Evolutionary conservation across 2,329 filamentous ascomycete species (phyloP).

Genomic region (Alternaria rosae): DNA sequence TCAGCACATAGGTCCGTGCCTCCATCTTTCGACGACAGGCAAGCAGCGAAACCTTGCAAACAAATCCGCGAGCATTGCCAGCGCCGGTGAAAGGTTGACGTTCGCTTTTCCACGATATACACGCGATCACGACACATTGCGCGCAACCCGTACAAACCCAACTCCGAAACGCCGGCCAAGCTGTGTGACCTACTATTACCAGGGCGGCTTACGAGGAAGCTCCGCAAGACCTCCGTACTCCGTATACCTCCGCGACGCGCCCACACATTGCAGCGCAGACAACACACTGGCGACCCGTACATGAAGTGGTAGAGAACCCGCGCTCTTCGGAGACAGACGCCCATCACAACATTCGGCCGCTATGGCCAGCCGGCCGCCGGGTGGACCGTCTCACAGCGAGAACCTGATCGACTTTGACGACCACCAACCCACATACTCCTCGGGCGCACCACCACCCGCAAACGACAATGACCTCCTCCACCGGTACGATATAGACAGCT

Average conservation of each 20-base stretch:
- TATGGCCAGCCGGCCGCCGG: conserved; percentile 64
- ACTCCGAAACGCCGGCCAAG: conserved; percentile 15
- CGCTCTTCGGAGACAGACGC: conserved; percentile 32
- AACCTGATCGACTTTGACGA: conserved; percentile 79
- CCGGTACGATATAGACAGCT: conserved; percentile 74
- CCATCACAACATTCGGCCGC: conserved; percentile 36
- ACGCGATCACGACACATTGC: conserved; percentile 5
- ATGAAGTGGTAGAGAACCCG: conserved; percentile 35
- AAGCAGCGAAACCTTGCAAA: conserved; percentile 11
- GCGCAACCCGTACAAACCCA: not conserved
- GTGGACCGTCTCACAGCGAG: conserved; percentile 56
- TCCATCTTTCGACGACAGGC: conserved; percentile 14
- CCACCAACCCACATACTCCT: conserved; percentile 73
- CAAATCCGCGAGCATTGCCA: conserved; percentile 1
- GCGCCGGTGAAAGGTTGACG: not conserved
- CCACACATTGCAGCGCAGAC: conserved; percentile 1
- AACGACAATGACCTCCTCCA: conserved; percentile 82
- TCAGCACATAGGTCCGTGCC: conserved; percentile 17
- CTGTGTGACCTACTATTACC: conserved; percentile 5
- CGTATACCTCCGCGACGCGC: conserved; percentile 11
- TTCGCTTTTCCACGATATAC: not conserved
- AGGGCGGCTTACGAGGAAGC: conserved; percentile 17
- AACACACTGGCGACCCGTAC: conserved; percentile 16
- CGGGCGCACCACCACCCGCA: conserved; percentile 77
- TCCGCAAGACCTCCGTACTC: conserved; percentile 24